phyloP scores from a whole-genome alignment of 495 filamentous ascomycete genomes.

The Parmelia sp. region DNA sequence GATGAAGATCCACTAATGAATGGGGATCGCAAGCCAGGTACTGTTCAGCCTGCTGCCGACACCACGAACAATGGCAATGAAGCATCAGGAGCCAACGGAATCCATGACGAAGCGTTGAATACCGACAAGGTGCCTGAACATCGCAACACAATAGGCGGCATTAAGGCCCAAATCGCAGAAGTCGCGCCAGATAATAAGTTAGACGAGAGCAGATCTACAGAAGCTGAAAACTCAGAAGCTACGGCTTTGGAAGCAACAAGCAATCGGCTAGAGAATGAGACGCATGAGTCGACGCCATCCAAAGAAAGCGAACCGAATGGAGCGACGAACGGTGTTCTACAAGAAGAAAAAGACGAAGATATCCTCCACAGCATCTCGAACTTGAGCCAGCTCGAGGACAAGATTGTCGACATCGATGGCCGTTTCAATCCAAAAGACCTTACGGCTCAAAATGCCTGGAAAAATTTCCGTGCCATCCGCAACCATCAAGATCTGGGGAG shows the following conservation, averaged over 20 bases:
- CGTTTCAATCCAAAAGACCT: constrained; percentile 26
- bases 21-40: background rate
- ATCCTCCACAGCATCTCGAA: constrained; percentile 32
- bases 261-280: background rate
- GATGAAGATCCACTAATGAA: background rate
- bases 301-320: background rate
- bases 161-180: background rate
- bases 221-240: background rate
- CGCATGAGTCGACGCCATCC: background rate
- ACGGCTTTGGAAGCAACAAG: background rate
- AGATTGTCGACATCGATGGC: constrained; percentile 42
- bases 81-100: background rate
- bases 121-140: background rate
- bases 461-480: constrained; percentile 43
- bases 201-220: background rate
- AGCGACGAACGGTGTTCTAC: background rate
- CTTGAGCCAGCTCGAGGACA: constrained; percentile 27
- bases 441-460: constrained; percentile 46
- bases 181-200: background rate
- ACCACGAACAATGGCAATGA: background rate
- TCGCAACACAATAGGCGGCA: background rate
- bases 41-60: background rate
- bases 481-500: constrained; percentile 52
- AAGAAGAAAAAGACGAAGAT: constrained; percentile 26
- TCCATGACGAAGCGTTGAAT: background rate